Evolutionary conservation across 148 eudicot genomes (phyloP).

Genomic region (Bassia scoparia): DNA sequence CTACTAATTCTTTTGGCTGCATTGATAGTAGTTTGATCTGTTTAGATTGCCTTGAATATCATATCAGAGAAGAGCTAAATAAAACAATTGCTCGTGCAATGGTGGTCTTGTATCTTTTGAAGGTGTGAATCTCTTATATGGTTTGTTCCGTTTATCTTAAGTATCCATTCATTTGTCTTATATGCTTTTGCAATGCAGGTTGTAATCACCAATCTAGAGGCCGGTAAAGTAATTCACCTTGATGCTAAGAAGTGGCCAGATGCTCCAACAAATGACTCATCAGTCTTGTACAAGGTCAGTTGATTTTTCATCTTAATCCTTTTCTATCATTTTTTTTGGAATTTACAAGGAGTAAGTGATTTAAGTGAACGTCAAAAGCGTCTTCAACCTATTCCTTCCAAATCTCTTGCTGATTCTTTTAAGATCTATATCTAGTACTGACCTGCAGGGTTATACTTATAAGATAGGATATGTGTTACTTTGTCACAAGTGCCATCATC

Average conservation of each 20-base stretch:
- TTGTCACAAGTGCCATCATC: conserved; percentile 73
- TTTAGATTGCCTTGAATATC: conserved; percentile 72
- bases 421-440: background rate
- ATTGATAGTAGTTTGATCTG: conserved; percentile 81
- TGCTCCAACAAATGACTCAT: conserved; percentile 63
- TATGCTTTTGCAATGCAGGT: conserved; percentile 40
- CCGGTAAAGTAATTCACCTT: conserved; percentile 57
- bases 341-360: background rate
- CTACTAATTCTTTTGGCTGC: conserved; percentile 20
- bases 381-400: background rate
- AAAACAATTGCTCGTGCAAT: conserved; percentile 68
- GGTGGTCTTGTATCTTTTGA: conserved; percentile 83
- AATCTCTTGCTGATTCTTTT: background rate
- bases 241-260: conserved; percentile 98
- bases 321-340: background rate
- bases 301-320: background rate
- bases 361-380: background rate
- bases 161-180: conserved; percentile 15
- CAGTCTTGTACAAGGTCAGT: conserved; percentile 72
- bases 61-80: conserved; percentile 87
- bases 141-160: background rate
- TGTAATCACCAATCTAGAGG: conserved; percentile 82
- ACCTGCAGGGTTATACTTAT: conserved; percentile 1
- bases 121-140: conserved; percentile 43
- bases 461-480: background rate